Percentiles rank a stretch among this genome's conserved stretches.
These are phyloP conservation scores for Coniochaeta sp. DNA, from an alignment of 2,329 filamentous ascomycete genomes.

Conservation along the genomic window DNA sequence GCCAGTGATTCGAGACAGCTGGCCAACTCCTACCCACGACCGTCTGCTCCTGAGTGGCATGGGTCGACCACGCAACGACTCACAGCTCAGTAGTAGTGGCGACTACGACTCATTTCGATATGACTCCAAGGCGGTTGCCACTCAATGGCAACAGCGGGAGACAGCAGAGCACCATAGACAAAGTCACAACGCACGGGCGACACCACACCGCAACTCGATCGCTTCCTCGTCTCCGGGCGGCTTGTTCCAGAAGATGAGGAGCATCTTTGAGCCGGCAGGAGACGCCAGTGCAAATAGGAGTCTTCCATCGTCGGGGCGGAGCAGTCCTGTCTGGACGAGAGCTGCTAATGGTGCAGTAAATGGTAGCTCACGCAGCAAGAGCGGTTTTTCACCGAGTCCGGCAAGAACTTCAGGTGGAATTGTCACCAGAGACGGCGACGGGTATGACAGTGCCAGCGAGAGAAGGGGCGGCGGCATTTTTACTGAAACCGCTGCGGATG, in stretches of 20 bases:
- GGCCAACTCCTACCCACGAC: conserved; percentile 13
- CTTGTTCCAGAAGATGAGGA: conserved; percentile 32
- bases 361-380: conserved; percentile 1
- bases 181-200: background rate
- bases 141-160: conserved; percentile 6
- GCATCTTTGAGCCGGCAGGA: conserved; percentile 26
- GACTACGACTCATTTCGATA: background rate
- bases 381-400: conserved; percentile 9
- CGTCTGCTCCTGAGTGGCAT: conserved; percentile 5
- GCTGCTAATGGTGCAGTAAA: conserved; percentile 16
- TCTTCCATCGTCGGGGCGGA: conserved; percentile 1
- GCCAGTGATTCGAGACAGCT: conserved; percentile 23
- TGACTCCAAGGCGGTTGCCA: background rate
- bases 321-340: conserved; percentile 15
- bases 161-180: background rate
- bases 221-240: conserved; percentile 14
- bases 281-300: background rate
- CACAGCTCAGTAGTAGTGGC: conserved; percentile 10
- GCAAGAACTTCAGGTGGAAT: conserved; percentile 1
- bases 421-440: background rate
- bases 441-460: background rate
- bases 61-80: conserved; percentile 14
- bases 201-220: background rate
- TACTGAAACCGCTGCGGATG: conserved; percentile 5
- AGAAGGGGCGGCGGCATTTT: background rate